These are phyloP conservation scores for Takakia lepidozioides DNA, from an alignment of 225 moss, liverwort and hornwort species.

Conservation along the genomic window DNA sequence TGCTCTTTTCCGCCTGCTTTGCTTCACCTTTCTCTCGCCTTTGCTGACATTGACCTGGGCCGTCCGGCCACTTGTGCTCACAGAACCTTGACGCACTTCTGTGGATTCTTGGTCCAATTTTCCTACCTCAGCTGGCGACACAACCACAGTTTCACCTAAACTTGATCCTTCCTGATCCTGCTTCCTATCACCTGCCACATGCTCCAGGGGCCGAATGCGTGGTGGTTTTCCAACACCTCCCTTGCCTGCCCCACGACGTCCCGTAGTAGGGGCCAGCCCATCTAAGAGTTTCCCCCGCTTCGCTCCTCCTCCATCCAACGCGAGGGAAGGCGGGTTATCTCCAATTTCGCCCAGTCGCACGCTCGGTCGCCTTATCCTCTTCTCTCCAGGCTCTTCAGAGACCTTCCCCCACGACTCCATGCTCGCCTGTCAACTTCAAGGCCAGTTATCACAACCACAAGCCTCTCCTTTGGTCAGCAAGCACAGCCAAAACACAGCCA, in stretches of 20 bases:
- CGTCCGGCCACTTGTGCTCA: constrained; percentile 34
- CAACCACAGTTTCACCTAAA: constrained; percentile 27
- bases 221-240: constrained; percentile 40
- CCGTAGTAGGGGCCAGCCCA: no score
- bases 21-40: constrained; percentile 31
- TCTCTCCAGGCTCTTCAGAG: no score
- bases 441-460: no score
- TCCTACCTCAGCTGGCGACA: constrained; percentile 9
- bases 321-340: constrained; percentile 26
- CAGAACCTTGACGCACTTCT: background rate
- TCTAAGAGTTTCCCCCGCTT: constrained; percentile 32
- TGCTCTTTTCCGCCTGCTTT: constrained; percentile 42
- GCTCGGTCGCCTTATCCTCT: constrained; percentile 68
- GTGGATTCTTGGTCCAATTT: background rate
- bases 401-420: no score
- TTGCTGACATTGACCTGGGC: no score
- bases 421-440: no score
- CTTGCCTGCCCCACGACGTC: constrained; percentile 12
- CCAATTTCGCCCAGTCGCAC: constrained; percentile 82
- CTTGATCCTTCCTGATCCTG: constrained; percentile 41
- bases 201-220: constrained; percentile 49
- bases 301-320: constrained; percentile 15
- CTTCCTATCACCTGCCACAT: constrained; percentile 33
- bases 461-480: no score
- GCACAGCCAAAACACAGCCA: no score